Evolutionary conservation across 345 rosid species (phyloP), one percentile per base, ranked within the genome.

Genomic region (Lepidium sativum): DNA sequence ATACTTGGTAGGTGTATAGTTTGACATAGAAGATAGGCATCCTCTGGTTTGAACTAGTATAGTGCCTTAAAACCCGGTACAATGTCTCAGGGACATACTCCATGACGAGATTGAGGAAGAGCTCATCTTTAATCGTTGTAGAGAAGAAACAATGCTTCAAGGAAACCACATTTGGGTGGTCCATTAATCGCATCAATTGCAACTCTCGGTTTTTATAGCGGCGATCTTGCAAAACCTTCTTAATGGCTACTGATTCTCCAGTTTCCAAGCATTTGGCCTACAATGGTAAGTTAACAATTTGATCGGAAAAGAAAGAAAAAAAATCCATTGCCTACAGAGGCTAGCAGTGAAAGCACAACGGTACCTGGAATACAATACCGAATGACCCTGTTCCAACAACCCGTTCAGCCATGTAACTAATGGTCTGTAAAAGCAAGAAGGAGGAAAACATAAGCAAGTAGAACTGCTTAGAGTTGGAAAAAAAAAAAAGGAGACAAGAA

Each of bases 241-340:
- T 88, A 60, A 88, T 88, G 31, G 97, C 97, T 58, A 89, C 86
- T 0, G 84, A 77, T 79, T 86, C 97, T 54, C 94, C 91, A 38
- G 88, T 83, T 71, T 89, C 95, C 85, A 89, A 82, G 77, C 95
- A 89, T 67, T 85, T 87, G 6, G 97, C 97, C 97, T 89, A 74
- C 7, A 69, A 55, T 65, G 40, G 37, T 38, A 67, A 15, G 64
- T 50, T 17, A 37, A 68, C 50, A 45, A 53, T 23, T 10, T 15
- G 14, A 48, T 51, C 27, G 54, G 39, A 8, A 50, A 16, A 52
- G 40, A 9, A 42, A 47, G n/a, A 10, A 35, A 8, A 23, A 40
- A 40, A 42, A 45, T 3, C 48, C 5, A 14, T 33, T 20, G 31
- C 31, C 6, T 57, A 34, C 29, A 58, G 40, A 57, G 9, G 34